phyloP scores from a whole-genome alignment of 345 rosid species.

The Durio zibethinus region DNA sequence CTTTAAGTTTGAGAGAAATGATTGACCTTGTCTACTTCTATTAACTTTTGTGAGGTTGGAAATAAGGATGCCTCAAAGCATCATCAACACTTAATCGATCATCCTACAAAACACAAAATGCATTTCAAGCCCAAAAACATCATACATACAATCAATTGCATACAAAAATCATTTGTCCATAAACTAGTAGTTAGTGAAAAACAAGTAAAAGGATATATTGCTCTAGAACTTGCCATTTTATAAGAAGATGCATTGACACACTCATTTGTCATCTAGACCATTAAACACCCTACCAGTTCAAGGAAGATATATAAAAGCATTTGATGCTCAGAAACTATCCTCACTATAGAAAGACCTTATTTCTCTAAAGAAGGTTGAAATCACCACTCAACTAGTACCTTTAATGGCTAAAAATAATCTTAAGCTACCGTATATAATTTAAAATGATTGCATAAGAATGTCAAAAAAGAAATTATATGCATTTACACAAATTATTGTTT shows the following conservation, averaged over 20 bases:
- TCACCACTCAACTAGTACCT: neutral
- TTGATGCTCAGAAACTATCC: neutral
- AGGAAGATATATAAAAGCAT: neutral
- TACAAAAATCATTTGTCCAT: neutral
- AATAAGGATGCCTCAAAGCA: slow-evolving; percentile 84
- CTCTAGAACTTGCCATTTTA: neutral
- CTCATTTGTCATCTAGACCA: neutral
- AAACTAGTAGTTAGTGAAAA: neutral
- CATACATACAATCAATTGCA: neutral
- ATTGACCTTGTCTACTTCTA: neutral
- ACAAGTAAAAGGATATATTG: neutral
- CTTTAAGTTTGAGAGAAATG: neutral
- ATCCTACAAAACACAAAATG: slow-evolving; percentile 36
- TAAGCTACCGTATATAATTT: neutral
- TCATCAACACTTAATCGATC: slow-evolving; percentile 64
- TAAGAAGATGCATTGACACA: neutral
- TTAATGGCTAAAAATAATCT: neutral
- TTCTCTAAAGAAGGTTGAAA: neutral
- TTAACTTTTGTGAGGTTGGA: slow-evolving; percentile 37
- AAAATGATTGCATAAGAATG: neutral
- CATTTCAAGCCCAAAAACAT: neutral
- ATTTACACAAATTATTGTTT: neutral
- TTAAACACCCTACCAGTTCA: neutral
- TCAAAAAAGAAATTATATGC: neutral
- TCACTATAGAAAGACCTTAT: neutral